Percentiles rank a stretch among this genome's conserved stretches.
Evolutionary conservation across 106 monocot genomes (phyloP).

Genomic region (Allium fistulosum): DNA sequence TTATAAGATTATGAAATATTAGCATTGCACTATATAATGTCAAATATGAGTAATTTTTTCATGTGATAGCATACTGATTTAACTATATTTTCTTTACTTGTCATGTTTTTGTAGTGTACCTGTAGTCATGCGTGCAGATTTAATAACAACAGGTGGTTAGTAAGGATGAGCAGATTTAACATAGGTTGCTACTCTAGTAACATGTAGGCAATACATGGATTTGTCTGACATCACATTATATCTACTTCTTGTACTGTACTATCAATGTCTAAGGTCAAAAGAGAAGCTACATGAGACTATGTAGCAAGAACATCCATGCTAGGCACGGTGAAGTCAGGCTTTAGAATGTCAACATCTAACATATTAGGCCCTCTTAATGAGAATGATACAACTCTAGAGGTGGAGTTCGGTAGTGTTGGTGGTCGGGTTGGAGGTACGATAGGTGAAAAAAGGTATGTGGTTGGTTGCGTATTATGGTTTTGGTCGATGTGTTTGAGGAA

Average conservation of each 20-base stretch:
- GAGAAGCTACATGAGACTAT: conserved; percentile 15
- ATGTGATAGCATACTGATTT: no score
- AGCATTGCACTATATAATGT: no score
- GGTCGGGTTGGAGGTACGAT: no score
- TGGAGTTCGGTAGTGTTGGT: no score
- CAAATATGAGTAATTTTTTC: no score
- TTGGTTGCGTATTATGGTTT: no score
- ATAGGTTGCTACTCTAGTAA: conserved; percentile 29
- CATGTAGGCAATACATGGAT: conserved; percentile 48
- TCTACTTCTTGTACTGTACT: not conserved
- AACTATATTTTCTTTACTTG: no score
- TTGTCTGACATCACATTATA: conserved; percentile 34
- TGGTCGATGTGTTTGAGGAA: no score
- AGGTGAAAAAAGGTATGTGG: no score
- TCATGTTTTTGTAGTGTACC: no score
- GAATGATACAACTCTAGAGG: conserved; percentile 4
- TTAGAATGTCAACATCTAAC: no score
- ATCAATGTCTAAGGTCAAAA: not conserved
- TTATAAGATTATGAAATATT: no score
- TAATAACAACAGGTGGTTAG: conserved; percentile 28
- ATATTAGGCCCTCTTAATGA: conserved; percentile 18
- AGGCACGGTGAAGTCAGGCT: conserved; percentile 19
- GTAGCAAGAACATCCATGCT: conserved; percentile 21
- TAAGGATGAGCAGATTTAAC: conserved; percentile 28
- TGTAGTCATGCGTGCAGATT: conserved; percentile 42